Conservation (phyloP, 768 basidiomycete species). For the Stropharia rugosoannulata region DNA sequence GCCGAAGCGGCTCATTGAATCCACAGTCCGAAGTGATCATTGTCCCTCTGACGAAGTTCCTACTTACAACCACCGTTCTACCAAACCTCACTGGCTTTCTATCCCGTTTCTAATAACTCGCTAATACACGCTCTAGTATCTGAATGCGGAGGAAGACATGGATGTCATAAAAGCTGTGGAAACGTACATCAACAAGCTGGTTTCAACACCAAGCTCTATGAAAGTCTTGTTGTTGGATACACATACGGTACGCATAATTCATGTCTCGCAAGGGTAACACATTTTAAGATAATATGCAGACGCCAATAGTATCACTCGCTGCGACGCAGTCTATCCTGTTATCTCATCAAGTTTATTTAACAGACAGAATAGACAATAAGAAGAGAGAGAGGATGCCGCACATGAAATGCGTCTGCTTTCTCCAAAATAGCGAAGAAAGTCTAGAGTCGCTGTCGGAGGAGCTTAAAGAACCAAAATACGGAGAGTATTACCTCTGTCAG, state of each 20-base stretch:
- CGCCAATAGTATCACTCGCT: constrained; percentile 92
- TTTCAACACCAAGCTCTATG: constrained; percentile 85
- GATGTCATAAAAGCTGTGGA: constrained; percentile 95
- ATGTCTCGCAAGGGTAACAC: background rate
- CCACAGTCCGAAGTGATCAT: too few species aligned
- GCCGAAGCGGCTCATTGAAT: too few species aligned
- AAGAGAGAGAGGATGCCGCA: constrained; percentile 91
- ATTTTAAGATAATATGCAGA: constrained; percentile 43
- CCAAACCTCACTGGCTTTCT: background rate
- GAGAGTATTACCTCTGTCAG: constrained; percentile 99
- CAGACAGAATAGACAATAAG: constrained; percentile 95
- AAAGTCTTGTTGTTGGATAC: constrained; percentile 94
- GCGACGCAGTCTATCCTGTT: constrained; percentile 92
- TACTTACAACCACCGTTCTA: too few species aligned
- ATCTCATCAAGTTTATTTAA: constrained; percentile 96
- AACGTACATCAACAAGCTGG: constrained; percentile 88
- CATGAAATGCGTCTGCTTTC: constrained; percentile 95
- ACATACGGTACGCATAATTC: constrained; percentile 69
- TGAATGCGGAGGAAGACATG: constrained; percentile 44
- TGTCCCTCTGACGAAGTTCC: too few species aligned
- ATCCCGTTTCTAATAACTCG: background rate
- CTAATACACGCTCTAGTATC: background rate
- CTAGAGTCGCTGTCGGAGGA: constrained; percentile 83
- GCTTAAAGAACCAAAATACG: constrained; percentile 88
- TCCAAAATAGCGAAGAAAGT: constrained; percentile 80